Evolutionary conservation across 768 basidiomycete species (phyloP), one percentile per base, ranked within the genome.

Genomic region (Russula griseocarnosa): DNA sequence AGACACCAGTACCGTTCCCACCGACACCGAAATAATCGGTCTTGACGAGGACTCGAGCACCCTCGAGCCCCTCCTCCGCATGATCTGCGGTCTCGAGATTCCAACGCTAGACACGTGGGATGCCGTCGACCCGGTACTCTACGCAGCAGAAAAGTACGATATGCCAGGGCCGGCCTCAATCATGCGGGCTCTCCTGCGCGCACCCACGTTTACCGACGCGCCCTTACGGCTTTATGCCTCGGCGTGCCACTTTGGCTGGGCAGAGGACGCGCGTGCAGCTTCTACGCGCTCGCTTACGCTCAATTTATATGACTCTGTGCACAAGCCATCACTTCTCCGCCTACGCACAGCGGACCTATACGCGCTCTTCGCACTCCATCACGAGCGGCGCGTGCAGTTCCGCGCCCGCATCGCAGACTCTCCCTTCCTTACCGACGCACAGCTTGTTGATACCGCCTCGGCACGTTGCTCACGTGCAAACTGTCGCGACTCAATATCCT

Each of bases 101-200:
- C 74, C 79, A 16, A 71, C 74, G 4, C 73, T 85, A 28, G 74
- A 76, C 42, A 80, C 81, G 0, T 83, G 81, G 70, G 84, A 86
- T 67, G 64, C 73, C 36, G 73, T 87, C 58, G 86, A 88, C 60
- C 72, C 78, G 4, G 69, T 88, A n/a, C 73, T 87, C 14, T 83
- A 79, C 59, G 83, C 84, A 0, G 82, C 85, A 0, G 85, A 88
- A 69, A 86, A 86, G 69, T 88, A 87, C 71, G 86, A 87, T 40
- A 87, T 86, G 83, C 80, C 82, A 0, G 86, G 86, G 0, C 84
- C 86, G 1, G 75, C 78, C 62, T 85, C 83, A 7, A 80, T 86
- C 66, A 73, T 86, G 55, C 83, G 84, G 44, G 79, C 83, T 38
- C 77, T 83, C n/a, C 75, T 83, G 58, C 78, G 81, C 71, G 82